Percentiles rank a stretch among this genome's conserved stretches.
phyloP scores from a whole-genome alignment of 371 early-diverging fungal genomes.

The Mortierella sp. region DNA sequence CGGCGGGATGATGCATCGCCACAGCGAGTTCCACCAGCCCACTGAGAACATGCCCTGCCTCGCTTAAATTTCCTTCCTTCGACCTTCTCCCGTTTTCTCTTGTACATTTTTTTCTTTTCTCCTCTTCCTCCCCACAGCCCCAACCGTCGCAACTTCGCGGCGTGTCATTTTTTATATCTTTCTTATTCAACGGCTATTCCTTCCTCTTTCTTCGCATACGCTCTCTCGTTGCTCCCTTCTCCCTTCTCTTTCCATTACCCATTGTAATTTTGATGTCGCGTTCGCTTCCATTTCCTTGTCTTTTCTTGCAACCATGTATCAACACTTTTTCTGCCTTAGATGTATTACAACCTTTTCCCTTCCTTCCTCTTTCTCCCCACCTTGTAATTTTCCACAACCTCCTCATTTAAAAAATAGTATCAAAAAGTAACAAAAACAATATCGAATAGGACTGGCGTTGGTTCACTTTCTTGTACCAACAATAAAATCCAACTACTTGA shows the following conservation, averaged over 20 bases:
- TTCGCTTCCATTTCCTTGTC: neutral
- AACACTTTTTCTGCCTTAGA: neutral
- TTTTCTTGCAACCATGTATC: constrained; percentile 10
- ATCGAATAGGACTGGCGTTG: neutral
- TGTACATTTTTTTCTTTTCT: neutral
- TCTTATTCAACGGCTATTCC: neutral
- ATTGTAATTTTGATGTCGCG: constrained; percentile 8
- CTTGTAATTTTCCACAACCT: neutral
- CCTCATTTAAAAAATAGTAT: neutral
- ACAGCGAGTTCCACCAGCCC: constrained; percentile 24
- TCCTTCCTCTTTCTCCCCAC: neutral
- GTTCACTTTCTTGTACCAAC: neutral
- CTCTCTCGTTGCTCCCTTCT: neutral
- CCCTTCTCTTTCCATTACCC: neutral
- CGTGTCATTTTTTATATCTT: neutral
- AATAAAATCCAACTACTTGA: neutral
- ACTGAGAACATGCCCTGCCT: constrained; percentile 27
- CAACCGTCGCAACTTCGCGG: neutral
- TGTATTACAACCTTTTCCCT: neutral
- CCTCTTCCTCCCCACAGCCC: neutral
- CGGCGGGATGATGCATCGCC: constrained; percentile 24
- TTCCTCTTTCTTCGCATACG: neutral
- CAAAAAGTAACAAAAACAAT: neutral
- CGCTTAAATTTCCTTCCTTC: constrained; percentile 7
- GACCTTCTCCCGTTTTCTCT: neutral